A percentile compares a stretch with the other conserved stretches of the same genome.
Conservation (phyloP, 257 asterid genomes). For the Nicotiana tomentosiformis region DNA sequence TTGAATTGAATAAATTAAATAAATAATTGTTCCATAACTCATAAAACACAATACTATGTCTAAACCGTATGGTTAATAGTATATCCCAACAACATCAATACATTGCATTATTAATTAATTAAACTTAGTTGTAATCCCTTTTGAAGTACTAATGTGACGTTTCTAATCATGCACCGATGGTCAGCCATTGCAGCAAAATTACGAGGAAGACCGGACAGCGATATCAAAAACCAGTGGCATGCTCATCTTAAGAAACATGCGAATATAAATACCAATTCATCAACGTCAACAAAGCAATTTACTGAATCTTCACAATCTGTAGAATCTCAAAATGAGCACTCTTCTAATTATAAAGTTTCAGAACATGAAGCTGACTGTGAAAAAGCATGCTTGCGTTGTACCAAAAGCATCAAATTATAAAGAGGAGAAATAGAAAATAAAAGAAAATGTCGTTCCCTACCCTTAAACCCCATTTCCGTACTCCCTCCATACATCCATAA, state of each 20-base stretch:
- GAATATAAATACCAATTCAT: background rate
- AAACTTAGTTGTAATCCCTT: background rate
- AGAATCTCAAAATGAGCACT: background rate
- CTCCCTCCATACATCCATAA: too few relatives aligned
- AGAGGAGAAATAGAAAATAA: too few relatives aligned
- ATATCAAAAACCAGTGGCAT: conserved; percentile 48
- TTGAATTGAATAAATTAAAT: too few relatives aligned
- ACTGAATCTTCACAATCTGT: background rate
- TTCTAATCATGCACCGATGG: background rate
- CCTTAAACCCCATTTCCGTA: too few relatives aligned
- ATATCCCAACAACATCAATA: background rate
- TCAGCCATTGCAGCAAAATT: background rate
- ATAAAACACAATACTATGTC: too few relatives aligned
- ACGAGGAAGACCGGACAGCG: conserved; percentile 35
- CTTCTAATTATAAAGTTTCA: too few relatives aligned
- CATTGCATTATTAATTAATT: background rate
- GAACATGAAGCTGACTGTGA: background rate
- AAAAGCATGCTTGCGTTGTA: too few relatives aligned
- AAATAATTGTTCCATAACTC: too few relatives aligned
- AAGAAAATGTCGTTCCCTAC: too few relatives aligned
- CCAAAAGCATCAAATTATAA: too few relatives aligned
- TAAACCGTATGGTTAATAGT: too few relatives aligned
- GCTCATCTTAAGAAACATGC: conserved; percentile 32
- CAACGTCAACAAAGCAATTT: background rate
- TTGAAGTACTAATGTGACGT: background rate